Conservation (phyloP, 129 eudicot genomes). For the Pulicaria dysenterica region DNA sequence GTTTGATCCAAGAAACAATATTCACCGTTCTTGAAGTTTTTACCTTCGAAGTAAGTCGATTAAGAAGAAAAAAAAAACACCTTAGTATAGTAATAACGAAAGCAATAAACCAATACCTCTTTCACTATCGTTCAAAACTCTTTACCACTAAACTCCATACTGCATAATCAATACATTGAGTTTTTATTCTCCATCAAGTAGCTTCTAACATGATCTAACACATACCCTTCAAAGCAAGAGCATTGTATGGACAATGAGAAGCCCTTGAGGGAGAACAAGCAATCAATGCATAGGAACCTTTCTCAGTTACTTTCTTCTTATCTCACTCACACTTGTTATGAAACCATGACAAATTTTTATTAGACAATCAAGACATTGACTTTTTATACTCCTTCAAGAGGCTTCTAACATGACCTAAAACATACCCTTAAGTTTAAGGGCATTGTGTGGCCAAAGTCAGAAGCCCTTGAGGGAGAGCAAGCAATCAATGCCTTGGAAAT, state of each 20-base stretch:
- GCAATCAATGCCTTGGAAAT: constrained; percentile 36
- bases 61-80: not conserved
- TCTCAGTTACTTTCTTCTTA: not conserved
- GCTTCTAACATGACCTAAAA: constrained; percentile 25
- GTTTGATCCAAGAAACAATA: not conserved
- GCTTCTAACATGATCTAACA: constrained; percentile 12
- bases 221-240: not conserved
- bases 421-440: not conserved
- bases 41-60: not conserved
- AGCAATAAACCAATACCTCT: not conserved
- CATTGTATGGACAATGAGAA: constrained; percentile 8
- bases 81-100: not conserved
- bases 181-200: constrained; percentile 29
- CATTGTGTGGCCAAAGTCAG: constrained; percentile 6
- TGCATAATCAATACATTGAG: not conserved
- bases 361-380: constrained; percentile 15
- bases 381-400: constrained; percentile 21
- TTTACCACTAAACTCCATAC: not conserved
- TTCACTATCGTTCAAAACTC: not conserved
- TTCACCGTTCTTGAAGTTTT: not conserved
- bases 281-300: constrained; percentile 28
- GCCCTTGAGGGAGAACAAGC: constrained; percentile 48
- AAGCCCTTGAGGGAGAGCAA: constrained; percentile 48
- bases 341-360: constrained; percentile 17
- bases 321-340: constrained; percentile 14